These are phyloP conservation scores for Cadophora gregata DNA, from an alignment of 2,329 filamentous ascomycete genomes.

Conservation along the genomic window DNA sequence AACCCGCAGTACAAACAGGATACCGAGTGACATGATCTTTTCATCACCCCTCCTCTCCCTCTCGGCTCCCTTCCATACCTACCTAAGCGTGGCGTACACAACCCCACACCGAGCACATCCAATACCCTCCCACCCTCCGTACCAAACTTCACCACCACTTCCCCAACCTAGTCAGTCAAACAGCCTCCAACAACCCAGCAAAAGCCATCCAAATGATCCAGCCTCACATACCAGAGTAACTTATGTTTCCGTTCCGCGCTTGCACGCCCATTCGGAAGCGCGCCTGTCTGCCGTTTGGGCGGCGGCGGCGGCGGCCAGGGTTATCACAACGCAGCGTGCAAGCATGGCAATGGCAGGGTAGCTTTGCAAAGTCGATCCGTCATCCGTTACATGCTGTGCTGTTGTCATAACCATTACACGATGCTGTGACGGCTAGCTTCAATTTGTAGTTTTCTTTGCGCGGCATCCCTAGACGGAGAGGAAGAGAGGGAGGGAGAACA, in stretches of 20 bases:
- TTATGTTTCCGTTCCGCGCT: constrained; percentile 2
- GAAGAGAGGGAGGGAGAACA: no score
- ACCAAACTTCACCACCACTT: background rate
- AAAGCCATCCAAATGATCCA: background rate
- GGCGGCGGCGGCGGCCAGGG: no score
- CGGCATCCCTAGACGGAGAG: no score
- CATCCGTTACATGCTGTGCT: background rate
- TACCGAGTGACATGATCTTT: background rate
- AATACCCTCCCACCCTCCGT: background rate
- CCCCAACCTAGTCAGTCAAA: background rate
- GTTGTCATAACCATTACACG: no score
- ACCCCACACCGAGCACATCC: background rate
- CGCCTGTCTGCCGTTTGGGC: background rate
- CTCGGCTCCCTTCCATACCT: no score
- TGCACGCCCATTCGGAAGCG: constrained; percentile 7
- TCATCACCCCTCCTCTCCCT: background rate
- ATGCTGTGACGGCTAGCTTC: no score
- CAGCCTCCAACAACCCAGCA: no score
- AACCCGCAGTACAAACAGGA: background rate
- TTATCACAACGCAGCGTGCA: background rate
- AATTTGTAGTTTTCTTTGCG: no score
- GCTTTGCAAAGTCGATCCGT: background rate
- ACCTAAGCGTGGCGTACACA: no score
- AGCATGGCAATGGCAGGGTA: background rate
- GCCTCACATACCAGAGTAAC: no score